phyloP scores from a whole-genome alignment of 352 stramenopile species.

The Phytopythium litorale region DNA sequence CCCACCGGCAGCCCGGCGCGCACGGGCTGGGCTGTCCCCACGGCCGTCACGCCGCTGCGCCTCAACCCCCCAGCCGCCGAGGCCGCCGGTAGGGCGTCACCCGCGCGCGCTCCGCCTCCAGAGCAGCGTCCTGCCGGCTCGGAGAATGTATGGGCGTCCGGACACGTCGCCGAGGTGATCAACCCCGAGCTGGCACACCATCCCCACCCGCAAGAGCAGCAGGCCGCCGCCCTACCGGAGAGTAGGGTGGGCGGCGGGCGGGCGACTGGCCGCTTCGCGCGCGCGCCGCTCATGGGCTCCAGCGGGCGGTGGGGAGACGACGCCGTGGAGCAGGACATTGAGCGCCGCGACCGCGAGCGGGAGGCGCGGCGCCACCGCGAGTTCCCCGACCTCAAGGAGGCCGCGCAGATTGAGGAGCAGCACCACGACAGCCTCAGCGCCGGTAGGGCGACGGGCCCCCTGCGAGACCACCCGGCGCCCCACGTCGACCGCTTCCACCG shows the following conservation, averaged over 20 bases:
- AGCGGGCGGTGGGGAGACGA: constrained; percentile 71
- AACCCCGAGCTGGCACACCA: not conserved
- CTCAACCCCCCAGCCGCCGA: not conserved
- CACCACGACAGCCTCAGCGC: constrained; percentile 10
- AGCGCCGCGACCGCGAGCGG: constrained; percentile 20
- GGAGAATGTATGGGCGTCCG: constrained; percentile 20
- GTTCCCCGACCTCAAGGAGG: constrained; percentile 37
- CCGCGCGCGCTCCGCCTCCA: too few relatives aligned
- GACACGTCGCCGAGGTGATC: constrained; percentile 20
- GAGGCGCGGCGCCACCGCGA: constrained; percentile 26
- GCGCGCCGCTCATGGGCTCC: not conserved
- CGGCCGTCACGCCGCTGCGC: not conserved
- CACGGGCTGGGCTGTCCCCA: constrained; percentile 35
- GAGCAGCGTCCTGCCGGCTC: not conserved
- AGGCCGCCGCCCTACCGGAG: not conserved
- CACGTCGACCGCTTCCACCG: not conserved
- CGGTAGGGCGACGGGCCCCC: not conserved
- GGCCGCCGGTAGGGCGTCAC: not conserved
- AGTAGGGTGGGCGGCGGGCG: not conserved
- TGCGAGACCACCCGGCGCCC: not conserved
- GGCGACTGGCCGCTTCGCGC: not conserved
- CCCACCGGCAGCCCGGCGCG: constrained; percentile 31
- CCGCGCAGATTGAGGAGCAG: constrained; percentile 12
- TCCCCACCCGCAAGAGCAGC: not conserved
- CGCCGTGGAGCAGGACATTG: constrained; percentile 63